Evolutionary conservation across 139 green algal genomes (phyloP).

Genomic region (Pseudopediastrum boryanum): DNA sequence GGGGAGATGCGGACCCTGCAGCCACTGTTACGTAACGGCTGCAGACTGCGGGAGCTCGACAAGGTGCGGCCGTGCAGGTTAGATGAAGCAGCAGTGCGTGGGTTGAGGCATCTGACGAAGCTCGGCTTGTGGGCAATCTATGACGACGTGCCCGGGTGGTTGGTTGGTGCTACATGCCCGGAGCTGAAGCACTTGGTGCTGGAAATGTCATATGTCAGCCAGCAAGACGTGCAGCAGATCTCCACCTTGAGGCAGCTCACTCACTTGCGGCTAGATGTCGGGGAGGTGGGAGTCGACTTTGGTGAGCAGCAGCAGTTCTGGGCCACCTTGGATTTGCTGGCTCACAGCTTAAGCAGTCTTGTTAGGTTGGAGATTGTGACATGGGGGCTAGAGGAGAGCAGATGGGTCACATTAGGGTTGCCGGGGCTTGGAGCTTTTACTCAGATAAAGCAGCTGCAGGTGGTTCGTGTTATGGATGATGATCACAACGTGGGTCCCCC

Average conservation of each 20-base stretch:
- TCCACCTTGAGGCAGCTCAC: not conserved
- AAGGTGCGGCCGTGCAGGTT: not conserved
- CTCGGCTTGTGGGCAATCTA: no score
- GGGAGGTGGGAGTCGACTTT: no score
- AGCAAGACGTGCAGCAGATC: not conserved
- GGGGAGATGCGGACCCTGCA: no score
- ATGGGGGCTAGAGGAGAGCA: conserved; percentile 34
- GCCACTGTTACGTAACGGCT: no score
- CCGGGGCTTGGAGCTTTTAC: conserved; percentile 48
- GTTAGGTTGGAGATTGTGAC: conserved; percentile 82
- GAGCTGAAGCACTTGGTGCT: not conserved
- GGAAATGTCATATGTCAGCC: not conserved
- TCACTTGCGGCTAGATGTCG: no score
- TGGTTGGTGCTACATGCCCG: not conserved
- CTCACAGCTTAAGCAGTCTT: conserved; percentile 66
- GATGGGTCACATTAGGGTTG: conserved; percentile 78
- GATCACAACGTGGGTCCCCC: no score
- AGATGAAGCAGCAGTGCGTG: not conserved
- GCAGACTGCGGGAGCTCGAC: not conserved
- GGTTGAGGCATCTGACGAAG: not conserved
- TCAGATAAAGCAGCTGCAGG: no score
- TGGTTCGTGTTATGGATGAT: no score
- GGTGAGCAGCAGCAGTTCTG: conserved; percentile 64
- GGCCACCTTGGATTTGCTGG: conserved; percentile 53
- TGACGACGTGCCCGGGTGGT: not conserved